Percentiles rank a stretch among this genome's conserved stretches.
phyloP scores from a whole-genome alignment of 768 basidiomycete genomes.

The Xanthoconium stramineum region DNA sequence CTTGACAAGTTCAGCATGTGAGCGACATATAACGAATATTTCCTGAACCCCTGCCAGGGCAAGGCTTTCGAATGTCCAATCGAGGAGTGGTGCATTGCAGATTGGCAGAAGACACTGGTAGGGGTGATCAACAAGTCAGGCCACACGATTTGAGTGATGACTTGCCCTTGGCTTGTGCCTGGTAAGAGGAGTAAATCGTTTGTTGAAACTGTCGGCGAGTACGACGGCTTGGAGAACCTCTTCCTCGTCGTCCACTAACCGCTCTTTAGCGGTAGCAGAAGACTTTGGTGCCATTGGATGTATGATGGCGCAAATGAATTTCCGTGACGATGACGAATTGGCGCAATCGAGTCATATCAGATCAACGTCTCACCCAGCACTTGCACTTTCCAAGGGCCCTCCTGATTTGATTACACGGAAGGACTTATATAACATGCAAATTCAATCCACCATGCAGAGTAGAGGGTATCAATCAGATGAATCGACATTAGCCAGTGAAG shows the following conservation, averaged over 20 bases:
- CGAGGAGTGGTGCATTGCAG: constrained; percentile 88
- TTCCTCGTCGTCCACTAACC: constrained; percentile 66
- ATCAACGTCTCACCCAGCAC: not conserved
- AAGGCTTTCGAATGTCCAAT: constrained; percentile 96
- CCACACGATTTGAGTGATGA: constrained; percentile 10
- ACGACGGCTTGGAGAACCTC: constrained; percentile 93
- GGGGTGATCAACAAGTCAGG: constrained; percentile 17
- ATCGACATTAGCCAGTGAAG: constrained; percentile 66
- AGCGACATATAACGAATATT: constrained; percentile 92
- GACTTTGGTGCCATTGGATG: constrained; percentile 63
- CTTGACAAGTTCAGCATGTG: constrained; percentile 84
- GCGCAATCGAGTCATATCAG: constrained; percentile 24
- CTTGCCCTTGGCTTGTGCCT: constrained; percentile 81
- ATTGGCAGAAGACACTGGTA: constrained; percentile 85
- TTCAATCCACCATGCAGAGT: constrained; percentile 30
- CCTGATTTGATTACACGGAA: constrained; percentile 31
- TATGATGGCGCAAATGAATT: not conserved
- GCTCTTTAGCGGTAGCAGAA: constrained; percentile 54
- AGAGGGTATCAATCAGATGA: constrained; percentile 56
- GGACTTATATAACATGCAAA: constrained; percentile 32
- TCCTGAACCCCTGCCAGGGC: constrained; percentile 95
- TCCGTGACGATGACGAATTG: not conserved
- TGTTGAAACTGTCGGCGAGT: constrained; percentile 95
- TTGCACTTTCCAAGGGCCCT: constrained; percentile 8
- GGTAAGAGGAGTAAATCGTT: constrained; percentile 88